Conservation (phyloP, 768 basidiomycete genomes). For the Wakefieldia striispora region DNA sequence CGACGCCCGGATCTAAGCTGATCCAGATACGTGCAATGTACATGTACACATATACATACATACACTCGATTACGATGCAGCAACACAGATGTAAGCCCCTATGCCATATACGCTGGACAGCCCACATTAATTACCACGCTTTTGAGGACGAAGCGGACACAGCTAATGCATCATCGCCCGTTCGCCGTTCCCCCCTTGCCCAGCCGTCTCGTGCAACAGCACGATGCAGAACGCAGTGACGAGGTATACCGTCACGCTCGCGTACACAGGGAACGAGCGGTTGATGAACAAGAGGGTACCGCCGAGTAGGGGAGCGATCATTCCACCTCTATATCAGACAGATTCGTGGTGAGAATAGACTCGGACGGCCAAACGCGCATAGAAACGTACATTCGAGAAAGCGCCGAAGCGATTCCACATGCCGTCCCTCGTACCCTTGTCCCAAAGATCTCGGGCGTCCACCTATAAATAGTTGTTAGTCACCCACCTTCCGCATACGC, state of each 20-base stretch:
- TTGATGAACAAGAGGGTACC: constrained; percentile 68
- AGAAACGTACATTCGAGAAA: constrained; percentile 71
- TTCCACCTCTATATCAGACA: constrained; percentile 62
- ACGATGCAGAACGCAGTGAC: constrained; percentile 63
- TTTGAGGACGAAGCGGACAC: not conserved
- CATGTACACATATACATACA: too few relatives aligned
- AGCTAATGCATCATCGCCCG: constrained; percentile 19
- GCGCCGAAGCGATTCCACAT: constrained; percentile 73
- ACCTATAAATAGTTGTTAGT: constrained; percentile 31
- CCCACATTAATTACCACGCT: too few relatives aligned
- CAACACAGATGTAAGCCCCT: too few relatives aligned
- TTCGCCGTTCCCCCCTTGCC: constrained; percentile 31
- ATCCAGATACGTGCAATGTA: too few relatives aligned
- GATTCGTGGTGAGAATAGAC: too few relatives aligned
- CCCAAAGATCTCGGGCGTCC: constrained; percentile 87
- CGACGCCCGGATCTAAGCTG: too few relatives aligned
- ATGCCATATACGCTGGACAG: too few relatives aligned
- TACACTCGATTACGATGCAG: too few relatives aligned
- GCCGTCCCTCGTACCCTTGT: constrained; percentile 88
- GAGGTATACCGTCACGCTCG: constrained; percentile 64
- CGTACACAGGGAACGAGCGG: constrained; percentile 72
- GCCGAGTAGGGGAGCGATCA: constrained; percentile 82
- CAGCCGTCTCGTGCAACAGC: constrained; percentile 51
- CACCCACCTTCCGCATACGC: not conserved
- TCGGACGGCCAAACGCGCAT: too few relatives aligned